Evolutionary conservation across 2,329 filamentous ascomycete species (phyloP), one percentile per base, ranked within the genome.

Genomic region (Botrytis galanthina): DNA sequence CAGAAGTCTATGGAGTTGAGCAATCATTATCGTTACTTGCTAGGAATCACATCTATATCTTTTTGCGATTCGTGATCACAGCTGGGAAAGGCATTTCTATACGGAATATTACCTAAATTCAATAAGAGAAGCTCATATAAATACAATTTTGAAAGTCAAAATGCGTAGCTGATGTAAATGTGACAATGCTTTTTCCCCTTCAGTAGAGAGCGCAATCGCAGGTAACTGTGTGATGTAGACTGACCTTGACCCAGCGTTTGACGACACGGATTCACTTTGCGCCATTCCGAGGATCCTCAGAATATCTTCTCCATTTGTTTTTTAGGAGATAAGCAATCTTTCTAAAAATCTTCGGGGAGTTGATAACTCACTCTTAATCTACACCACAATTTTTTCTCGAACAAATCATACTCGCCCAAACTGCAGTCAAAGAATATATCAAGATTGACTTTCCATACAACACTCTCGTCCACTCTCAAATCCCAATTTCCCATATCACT

Each of bases 81-180:
- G 32, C n/a, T 37, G 35, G 4, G 32, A 67, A 51, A 39, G 26
- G 32, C 18, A 39, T 4, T 48, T n/a, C n/a, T 62, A 18, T 29
- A 62, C 14, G 42, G 8, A 42, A 29, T 39, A n/a, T 5, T 16
- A 39, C 16, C 10, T n/a, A 18, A 4, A 0, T 9, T 29, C 10
- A 32, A 16, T 12, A 16, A 20, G 5, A 68, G 39, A 57, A 42
- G 9, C 22, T 32, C 26, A 22, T 20, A 9, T 8, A 57, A 9
- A 3, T 0, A 4, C 2, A 12, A 0, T 22, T 4, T 42, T 9
- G n/a, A 22, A 12, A 14, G 18, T 29, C 9, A 5, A 14, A 39
- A 20, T 9, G 9, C 48, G 16, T 22, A 6, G 1, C 9, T 42
- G 48, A 29, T 6, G 7, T 42, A 48, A 39, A 29, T 32, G 9